Conservation (phyloP, 1,284 basidiomycete species). For the Amylostereum chailletii region DNA sequence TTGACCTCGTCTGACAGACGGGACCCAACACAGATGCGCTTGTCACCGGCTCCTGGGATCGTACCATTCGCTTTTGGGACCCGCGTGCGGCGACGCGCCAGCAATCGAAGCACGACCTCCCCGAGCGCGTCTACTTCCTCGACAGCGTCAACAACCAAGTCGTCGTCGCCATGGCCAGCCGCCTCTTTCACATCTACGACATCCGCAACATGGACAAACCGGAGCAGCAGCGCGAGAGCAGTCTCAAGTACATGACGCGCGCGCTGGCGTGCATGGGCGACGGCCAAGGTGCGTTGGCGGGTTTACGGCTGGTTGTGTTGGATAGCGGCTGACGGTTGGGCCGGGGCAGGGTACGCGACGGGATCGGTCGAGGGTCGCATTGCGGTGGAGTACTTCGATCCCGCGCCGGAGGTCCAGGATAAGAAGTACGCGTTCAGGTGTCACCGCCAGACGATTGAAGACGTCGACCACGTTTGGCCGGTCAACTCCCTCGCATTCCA, state of each 20-base stretch:
- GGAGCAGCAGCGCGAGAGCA: constrained; percentile 80
- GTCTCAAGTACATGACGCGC: constrained; percentile 92
- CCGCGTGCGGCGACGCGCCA: constrained; percentile 52
- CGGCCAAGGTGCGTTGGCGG: constrained; percentile 66
- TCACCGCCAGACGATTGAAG: constrained; percentile 84
- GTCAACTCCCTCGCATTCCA: constrained; percentile 95
- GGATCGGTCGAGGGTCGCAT: constrained; percentile 94
- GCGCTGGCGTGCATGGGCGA: constrained; percentile 87
- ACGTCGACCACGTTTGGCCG: constrained; percentile 97
- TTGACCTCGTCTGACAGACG: neutral
- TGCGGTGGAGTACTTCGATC: constrained; percentile 95
- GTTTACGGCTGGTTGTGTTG: neutral
- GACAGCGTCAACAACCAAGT: constrained; percentile 67
- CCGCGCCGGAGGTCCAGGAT: constrained; percentile 65
- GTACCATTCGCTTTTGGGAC: constrained; percentile 83
- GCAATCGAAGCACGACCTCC: constrained; percentile 59
- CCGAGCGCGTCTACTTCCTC: constrained; percentile 80
- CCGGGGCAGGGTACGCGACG: constrained; percentile 74
- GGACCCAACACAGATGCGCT: constrained; percentile 44
- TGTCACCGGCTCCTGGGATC: constrained; percentile 88
- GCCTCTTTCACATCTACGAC: constrained; percentile 84
- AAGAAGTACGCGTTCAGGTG: constrained; percentile 99
- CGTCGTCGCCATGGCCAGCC: constrained; percentile 86
- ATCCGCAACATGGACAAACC: constrained; percentile 67
- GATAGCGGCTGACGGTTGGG: neutral